Percentiles rank a stretch among this genome's conserved stretches.
phyloP scores from a whole-genome alignment of 2,329 filamentous ascomycete genomes.

The Triangularia verruculosa region DNA sequence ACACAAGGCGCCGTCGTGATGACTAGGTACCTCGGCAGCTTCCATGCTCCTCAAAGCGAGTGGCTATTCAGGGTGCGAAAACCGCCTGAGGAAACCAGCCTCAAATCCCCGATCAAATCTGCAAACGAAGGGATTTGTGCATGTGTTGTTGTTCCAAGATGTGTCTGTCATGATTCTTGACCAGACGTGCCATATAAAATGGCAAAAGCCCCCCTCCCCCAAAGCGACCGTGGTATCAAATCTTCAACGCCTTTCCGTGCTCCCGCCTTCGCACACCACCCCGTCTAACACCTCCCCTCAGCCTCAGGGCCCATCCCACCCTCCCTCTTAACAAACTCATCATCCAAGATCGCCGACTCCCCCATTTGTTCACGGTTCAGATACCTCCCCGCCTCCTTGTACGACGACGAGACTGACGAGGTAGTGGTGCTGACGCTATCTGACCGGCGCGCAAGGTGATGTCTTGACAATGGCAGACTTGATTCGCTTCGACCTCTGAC shows the following conservation, averaged over 20 bases:
- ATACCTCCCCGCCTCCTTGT: background rate
- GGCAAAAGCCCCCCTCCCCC: background rate
- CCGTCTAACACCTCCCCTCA: background rate
- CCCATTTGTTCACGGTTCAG: background rate
- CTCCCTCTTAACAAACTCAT: background rate
- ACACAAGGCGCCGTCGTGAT: no score
- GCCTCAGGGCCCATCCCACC: background rate
- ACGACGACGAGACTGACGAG: background rate
- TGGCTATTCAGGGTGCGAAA: background rate
- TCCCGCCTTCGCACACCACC: no score
- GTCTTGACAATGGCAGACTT: background rate
- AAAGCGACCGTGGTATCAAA: background rate
- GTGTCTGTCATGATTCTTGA: background rate
- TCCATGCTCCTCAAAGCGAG: background rate
- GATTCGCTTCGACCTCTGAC: background rate
- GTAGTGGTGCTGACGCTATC: background rate
- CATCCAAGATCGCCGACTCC: background rate
- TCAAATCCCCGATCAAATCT: background rate
- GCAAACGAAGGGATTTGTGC: background rate
- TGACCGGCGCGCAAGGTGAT: background rate
- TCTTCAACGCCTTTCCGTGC: background rate
- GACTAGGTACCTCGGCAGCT: background rate
- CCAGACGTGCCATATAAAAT: background rate
- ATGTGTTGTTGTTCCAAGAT: background rate
- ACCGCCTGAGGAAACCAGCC: background rate